Evolutionary conservation across 352 stramenopile genomes (phyloP), one percentile per base, ranked within the genome.

Genomic region (Globisporangium paroecandrum): DNA sequence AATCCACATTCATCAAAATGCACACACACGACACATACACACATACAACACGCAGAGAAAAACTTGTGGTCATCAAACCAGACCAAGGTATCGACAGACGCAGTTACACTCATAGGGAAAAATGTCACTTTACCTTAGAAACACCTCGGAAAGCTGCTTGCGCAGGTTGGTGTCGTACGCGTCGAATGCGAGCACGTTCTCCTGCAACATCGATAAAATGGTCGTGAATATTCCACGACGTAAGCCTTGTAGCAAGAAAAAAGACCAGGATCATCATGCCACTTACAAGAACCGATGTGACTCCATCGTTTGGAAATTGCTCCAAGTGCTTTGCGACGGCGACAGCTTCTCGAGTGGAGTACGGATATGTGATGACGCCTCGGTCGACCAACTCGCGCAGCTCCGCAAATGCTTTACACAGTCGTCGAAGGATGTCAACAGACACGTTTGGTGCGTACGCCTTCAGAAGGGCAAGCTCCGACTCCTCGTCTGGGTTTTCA

Each of bases 171-270:
- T 73, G 68, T 94, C 87, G 69, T 94, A 97, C 2, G 77, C 79
- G 47, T 99, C 97, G 71, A 99, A 98, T 13, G 92, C 93, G 25
- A 99, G 75, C 18, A 99, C 91, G 70, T 99, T 99, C 69, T 97
- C 82, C 71, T 99, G 68, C 62, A 77, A 3, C n/a, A 47, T 34
- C 1, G 13, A 29, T 2, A 20, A 24, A 12, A 24, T 7, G 22
- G 12, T 58, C 13, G 20, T 32, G 25, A 53, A 12, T 24, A 22
- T 24, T 32, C 22, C 32, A 4, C 47, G 13, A 4, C 3, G 5
- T 25, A 56, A 57, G 7, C 22, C 18, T 6, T 29, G 9, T 5
- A 58, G 5, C 8, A 15, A 18, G 27, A 5, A 24, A 18, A 9
- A 34, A 47, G 18, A 24, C n/a, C 38, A 32, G n/a, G 3, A 34